Conservation (phyloP, 805 yeast species). For the Candida lessepsii region DNA sequence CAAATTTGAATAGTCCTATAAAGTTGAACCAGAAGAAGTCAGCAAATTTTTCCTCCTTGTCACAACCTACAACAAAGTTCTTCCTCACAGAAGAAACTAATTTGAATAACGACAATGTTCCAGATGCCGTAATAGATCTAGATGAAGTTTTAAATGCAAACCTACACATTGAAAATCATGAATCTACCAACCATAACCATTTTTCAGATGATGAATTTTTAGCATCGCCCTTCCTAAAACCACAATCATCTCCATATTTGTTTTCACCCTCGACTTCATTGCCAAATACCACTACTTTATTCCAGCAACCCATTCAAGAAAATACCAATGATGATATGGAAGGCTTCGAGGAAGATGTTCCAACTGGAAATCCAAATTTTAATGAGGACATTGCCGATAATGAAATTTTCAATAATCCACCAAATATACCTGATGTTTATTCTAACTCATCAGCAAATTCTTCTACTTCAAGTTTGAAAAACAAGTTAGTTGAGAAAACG, state of each 20-base stretch:
- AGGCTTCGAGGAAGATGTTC: slow-evolving; percentile 1
- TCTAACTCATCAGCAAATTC: slow-evolving; percentile 33
- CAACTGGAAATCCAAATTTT: background rate
- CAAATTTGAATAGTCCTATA: slow-evolving; percentile 35
- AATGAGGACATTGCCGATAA: slow-evolving; percentile 8
- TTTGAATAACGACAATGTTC: slow-evolving; percentile 28
- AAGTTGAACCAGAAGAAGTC: slow-evolving; percentile 25
- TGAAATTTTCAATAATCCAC: slow-evolving; percentile 24
- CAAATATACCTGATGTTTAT: slow-evolving; percentile 23
- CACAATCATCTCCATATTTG: slow-evolving; percentile 12
- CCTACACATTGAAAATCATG: slow-evolving; percentile 23
- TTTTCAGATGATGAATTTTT: slow-evolving; percentile 27
- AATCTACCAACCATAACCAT: slow-evolving; percentile 11
- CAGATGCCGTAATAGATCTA: slow-evolving; percentile 41
- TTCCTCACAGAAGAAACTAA: slow-evolving; percentile 31
- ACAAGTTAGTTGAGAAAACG: slow-evolving; percentile 29
- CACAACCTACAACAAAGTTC: slow-evolving; percentile 19
- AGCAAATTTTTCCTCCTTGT: background rate
- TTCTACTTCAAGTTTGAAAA: slow-evolving; percentile 30
- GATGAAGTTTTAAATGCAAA: slow-evolving; percentile 37
- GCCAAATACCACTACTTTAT: slow-evolving; percentile 19
- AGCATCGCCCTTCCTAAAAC: slow-evolving; percentile 31
- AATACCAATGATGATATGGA: slow-evolving; percentile 11
- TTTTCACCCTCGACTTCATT: slow-evolving; percentile 18
- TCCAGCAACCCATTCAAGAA: slow-evolving; percentile 33